Conservation (phyloP, 371 early-diverging fungal genomes). For the Mortierella sp. region DNA sequence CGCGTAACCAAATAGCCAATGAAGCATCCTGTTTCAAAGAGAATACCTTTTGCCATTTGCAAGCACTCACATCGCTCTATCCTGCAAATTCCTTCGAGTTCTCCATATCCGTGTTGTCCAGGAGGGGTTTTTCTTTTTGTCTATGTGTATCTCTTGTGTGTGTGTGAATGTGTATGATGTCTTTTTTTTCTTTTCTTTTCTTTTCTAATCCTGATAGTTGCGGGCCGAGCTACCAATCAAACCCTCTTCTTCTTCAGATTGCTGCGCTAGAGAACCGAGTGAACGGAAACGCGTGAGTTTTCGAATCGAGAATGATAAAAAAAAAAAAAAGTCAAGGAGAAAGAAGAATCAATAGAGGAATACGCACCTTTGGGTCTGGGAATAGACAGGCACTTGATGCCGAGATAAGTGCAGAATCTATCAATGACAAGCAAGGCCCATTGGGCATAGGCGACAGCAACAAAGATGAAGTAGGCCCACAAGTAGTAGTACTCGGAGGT, state of each 20-base stretch:
- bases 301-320: slow-evolving; percentile 15
- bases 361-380: slow-evolving; percentile 57
- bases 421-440: slow-evolving; percentile 89
- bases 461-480: slow-evolving; percentile 71
- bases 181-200: not conserved
- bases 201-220: slow-evolving; percentile 40
- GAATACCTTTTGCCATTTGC: not conserved
- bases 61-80: not conserved
- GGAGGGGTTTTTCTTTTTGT: not conserved
- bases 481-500: slow-evolving; percentile 77
- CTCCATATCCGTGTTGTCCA: not conserved
- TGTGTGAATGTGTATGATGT: no score
- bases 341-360: not conserved
- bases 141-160: not conserved
- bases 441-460: slow-evolving; percentile 78
- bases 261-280: slow-evolving; percentile 49
- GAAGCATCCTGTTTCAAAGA: not conserved
- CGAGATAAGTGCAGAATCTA: slow-evolving; percentile 85
- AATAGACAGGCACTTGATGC: slow-evolving; percentile 87
- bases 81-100: not conserved
- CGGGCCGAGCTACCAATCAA: slow-evolving; percentile 37
- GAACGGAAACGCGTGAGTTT: slow-evolving; percentile 43
- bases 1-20: not conserved
- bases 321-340: not conserved
- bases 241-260: slow-evolving; percentile 55